Evolutionary conservation across 2,329 filamentous ascomycete species (phyloP).

Genomic region (Pseudophaeomoniella oleicola): DNA sequence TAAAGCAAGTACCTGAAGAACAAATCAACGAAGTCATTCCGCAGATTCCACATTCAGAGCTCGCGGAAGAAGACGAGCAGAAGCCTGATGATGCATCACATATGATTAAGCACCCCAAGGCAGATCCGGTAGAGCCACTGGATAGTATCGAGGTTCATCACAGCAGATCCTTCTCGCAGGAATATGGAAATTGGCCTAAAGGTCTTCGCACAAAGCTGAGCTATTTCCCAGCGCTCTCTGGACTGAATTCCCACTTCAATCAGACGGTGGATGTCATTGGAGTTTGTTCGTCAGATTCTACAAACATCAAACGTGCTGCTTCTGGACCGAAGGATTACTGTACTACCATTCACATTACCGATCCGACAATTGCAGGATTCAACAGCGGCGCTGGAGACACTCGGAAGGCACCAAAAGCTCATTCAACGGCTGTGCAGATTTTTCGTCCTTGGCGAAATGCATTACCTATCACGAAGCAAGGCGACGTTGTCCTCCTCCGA

Average conservation of each 20-base stretch:
- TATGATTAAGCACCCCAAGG: background rate
- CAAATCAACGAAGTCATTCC: too few species aligned
- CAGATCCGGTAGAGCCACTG: background rate
- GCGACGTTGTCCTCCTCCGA: constrained; percentile 28
- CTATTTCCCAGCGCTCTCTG: constrained; percentile 28
- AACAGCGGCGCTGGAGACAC: constrained; percentile 1
- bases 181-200: constrained; percentile 6
- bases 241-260: constrained; percentile 26
- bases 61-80: too few species aligned
- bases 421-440: constrained; percentile 21
- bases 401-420: background rate
- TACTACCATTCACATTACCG: constrained; percentile 26
- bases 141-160: constrained; percentile 6
- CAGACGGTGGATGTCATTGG: constrained; percentile 26
- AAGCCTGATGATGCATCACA: background rate
- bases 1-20: too few species aligned
- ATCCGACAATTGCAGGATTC: constrained; percentile 24
- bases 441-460: constrained; percentile 23
- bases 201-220: constrained; percentile 25
- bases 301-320: constrained; percentile 14
- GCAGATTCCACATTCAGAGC: too few species aligned
- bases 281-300: constrained; percentile 18
- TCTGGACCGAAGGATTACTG: constrained; percentile 25
- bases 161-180: too few species aligned
- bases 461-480: constrained; percentile 22